Base-by-base conservation (phyloP, 306 rosid genomes). In the Dalbergia cochinchinensis region DNA sequence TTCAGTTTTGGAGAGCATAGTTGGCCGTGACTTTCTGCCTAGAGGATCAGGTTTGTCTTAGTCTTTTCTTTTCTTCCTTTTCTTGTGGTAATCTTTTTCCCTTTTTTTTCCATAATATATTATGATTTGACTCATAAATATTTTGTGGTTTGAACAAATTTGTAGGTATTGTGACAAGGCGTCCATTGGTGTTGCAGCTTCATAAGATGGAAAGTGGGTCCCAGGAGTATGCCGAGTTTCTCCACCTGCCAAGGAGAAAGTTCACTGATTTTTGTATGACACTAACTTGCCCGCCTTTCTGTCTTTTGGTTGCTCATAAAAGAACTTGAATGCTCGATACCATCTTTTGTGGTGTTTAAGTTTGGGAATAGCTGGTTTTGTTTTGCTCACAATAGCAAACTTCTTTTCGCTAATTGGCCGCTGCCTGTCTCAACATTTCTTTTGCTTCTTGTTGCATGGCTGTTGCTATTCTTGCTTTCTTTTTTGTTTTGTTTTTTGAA, bases 11-110 rank as follows among this genome's bases (percentile, higher is more conserved):
- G 99, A 95, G 90, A 95, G 98, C 76, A 93, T 93, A 68, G 99
- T 95, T 41, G 99, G 99, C 16, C 98, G 99, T 71, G 99, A 95
- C 80, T 95, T 95, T 85, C 92, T 95, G 67, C 99, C 99, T 3
- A 85, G 99, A 83, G 99, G 99, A 84, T 95, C 99, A 86, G 99
- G 99, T 95, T 70, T 2, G 66, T 22, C 48, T 44, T 26, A 0
- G 7, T 3, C 7, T 37, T 37, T 9, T 13, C 16, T 53, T 0
- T 4, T 10, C 35, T 5, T 39, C 2, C 50, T 9, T 59, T 26
- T 34, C 14, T 59, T 0, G 7, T 5, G 77, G 57, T 10, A 5
- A 22, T 15, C 33, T 0, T 31, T 6, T 18, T 12, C 59, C 50
- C 14, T 11, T 37, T 6, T 3, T 16, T 34, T 35, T 14, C 15